Evolutionary conservation across 768 basidiomycete genomes (phyloP).

Genomic region (Rhodotorula babjevae): DNA sequence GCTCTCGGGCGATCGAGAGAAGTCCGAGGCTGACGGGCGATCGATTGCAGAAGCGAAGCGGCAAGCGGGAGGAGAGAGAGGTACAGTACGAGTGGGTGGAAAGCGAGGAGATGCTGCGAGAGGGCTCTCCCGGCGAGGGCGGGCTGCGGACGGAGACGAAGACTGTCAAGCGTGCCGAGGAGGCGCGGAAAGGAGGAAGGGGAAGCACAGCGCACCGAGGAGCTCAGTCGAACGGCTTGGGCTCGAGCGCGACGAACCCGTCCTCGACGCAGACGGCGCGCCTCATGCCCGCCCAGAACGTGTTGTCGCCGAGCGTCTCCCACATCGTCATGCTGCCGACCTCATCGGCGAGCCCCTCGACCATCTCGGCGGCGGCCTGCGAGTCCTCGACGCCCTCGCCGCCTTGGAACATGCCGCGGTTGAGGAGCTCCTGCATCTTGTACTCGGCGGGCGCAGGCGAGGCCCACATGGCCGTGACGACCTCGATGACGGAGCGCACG

Average conservation of each 20-base stretch:
- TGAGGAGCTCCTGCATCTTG: neutral
- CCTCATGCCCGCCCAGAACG: neutral
- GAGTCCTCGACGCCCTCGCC: neutral
- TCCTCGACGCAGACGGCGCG: neutral
- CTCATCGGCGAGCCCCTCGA: neutral
- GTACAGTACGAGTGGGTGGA: too few species aligned
- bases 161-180: too few species aligned
- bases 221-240: neutral
- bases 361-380: neutral
- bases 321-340: neutral
- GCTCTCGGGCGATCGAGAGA: too few species aligned
- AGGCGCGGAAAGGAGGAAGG: too few species aligned
- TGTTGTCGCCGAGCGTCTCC: slow-evolving; percentile 1
- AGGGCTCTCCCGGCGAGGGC: too few species aligned
- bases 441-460: neutral
- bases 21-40: too few species aligned
- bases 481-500: slow-evolving; percentile 4
- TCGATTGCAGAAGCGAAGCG: too few species aligned
- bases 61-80: too few species aligned
- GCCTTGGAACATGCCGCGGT: neutral
- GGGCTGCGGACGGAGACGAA: too few species aligned
- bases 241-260: neutral
- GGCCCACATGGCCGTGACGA: neutral
- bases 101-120: too few species aligned
- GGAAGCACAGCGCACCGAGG: too few species aligned